Evolutionary conservation across 2,329 filamentous ascomycete species (phyloP).

Genomic region (Xylaria sp.): DNA sequence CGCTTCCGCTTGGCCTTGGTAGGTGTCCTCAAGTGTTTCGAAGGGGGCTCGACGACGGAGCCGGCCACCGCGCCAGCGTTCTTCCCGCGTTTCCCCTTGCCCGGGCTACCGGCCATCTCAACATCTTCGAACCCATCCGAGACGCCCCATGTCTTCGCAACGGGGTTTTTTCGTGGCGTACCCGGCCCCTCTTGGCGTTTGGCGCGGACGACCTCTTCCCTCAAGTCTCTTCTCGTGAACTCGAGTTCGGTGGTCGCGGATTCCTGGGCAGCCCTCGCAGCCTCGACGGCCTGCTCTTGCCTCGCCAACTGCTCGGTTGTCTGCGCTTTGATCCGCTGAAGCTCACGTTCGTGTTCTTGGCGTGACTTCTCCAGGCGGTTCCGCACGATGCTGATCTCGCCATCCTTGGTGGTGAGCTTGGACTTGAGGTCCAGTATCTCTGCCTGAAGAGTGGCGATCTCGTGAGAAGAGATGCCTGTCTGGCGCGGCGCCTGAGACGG

Average conservation of each 20-base stretch:
- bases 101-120: constrained; percentile 60
- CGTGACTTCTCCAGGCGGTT: constrained; percentile 68
- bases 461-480: constrained; percentile 39
- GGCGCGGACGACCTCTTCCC: constrained; percentile 58
- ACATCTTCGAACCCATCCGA: constrained; percentile 80
- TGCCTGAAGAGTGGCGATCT: constrained; percentile 56
- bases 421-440: constrained; percentile 59
- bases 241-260: constrained; percentile 71
- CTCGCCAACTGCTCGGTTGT: constrained; percentile 68
- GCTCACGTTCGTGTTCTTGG: constrained; percentile 66
- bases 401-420: constrained; percentile 66
- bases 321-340: constrained; percentile 65
- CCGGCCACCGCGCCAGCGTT: constrained; percentile 51
- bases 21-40: constrained; percentile 54
- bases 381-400: constrained; percentile 77
- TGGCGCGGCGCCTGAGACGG: constrained; percentile 40
- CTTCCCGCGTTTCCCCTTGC: constrained; percentile 53
- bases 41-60: constrained; percentile 50
- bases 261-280: constrained; percentile 67
- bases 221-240: constrained; percentile 74
- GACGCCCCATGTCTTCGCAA: constrained; percentile 60
- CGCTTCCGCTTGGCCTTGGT: constrained; percentile 75
- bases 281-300: constrained; percentile 68
- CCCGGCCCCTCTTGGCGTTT: constrained; percentile 52
- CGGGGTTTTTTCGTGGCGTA: constrained; percentile 66